Percentiles rank a stretch among this genome's conserved stretches.
Evolutionary conservation across 2,329 filamentous ascomycete species (phyloP).

Genomic region (Xylariaceae sp.): DNA sequence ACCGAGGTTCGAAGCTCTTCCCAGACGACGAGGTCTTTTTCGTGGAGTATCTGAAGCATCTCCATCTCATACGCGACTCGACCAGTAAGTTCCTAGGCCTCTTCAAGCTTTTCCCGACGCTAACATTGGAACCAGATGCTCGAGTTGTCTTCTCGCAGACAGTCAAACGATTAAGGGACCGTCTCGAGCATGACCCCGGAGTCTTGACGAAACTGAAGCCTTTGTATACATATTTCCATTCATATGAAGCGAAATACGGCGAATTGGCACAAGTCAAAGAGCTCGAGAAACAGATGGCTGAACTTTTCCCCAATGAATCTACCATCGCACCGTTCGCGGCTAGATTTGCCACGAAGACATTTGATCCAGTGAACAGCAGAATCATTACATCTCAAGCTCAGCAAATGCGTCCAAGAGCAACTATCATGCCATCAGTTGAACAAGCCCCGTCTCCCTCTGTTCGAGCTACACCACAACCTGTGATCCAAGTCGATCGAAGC

Average conservation of each 20-base stretch:
- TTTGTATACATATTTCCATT: conserved; percentile 88
- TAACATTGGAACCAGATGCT: conserved; percentile 60
- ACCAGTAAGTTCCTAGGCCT: conserved; percentile 63
- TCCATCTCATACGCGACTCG: conserved; percentile 87
- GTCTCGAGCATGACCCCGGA: conserved; percentile 73
- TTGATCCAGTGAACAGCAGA: conserved; percentile 77
- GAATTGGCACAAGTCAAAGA: conserved; percentile 88
- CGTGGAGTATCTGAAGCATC: conserved; percentile 91
- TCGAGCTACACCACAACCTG: conserved; percentile 42
- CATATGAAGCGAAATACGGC: conserved; percentile 91
- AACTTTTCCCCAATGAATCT: conserved; percentile 87
- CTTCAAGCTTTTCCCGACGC: conserved; percentile 4
- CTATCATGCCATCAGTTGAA: conserved; percentile 52
- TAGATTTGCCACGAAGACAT: conserved; percentile 68
- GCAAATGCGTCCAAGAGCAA: conserved; percentile 65
- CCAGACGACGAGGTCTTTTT: conserved; percentile 92
- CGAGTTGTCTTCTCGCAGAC: conserved; percentile 95
- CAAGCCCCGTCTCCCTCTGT: conserved; percentile 37
- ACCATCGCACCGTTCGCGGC: conserved; percentile 70
- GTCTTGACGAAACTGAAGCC: conserved; percentile 72
- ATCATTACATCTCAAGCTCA: conserved; percentile 77
- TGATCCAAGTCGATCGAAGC: conserved; percentile 33
- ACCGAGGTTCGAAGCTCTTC: conserved; percentile 88
- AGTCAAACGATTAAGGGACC: conserved; percentile 74
- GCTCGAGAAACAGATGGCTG: conserved; percentile 86